Evolutionary conservation across 352 stramenopile genomes (phyloP), one percentile per base, ranked within the genome.

Genomic region (Phytophthora europaea): DNA sequence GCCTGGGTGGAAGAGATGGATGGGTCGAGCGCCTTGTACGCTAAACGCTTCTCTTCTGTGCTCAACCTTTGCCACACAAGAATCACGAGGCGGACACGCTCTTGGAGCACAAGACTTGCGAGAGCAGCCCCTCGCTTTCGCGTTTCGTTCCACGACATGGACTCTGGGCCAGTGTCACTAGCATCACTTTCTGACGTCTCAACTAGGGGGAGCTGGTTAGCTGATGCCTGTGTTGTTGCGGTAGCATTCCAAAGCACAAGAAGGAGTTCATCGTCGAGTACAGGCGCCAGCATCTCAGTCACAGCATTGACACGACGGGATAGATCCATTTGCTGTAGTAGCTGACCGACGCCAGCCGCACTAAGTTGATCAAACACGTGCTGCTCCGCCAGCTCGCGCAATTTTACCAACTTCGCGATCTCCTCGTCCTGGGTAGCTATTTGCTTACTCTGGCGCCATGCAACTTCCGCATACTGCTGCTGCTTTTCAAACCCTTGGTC

Each of bases 211-310:
- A 67, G 66, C 31, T 70, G 57, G 23, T 62, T 73, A 7, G 67
- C 26, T 6, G 73, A 72, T 3, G 67, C 69, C 23, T 78, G 61
- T 2, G 69, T 65, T 16, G 75, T 89, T 6, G 86, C 83, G 16
- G 77, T 91, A 1, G 80, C 68, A 47, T 93, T 92, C 84, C 83
- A 93, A 5, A 93, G 66, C 33, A 88, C 70, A 8, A 90, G 69
- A 51, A 92, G 56, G n/a, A 91, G 60, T 10, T 89, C 81, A 7
- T 90, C 84, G 43, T 76, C 74, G 8, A 92, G 72, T 10, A 90
- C 89, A 28, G 84, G 84, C 1, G 72, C 58, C 13, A 92, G 26
- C 26, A 85, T 75, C 36, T 91, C 79, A 0, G 76, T 75, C 58
- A 93, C 76, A 15, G 78, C 59, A 22, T 48, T 67, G 1, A 75